These are phyloP conservation scores for Solanum peruvianum DNA, from an alignment of 257 asterid species.

Conservation along the genomic window DNA sequence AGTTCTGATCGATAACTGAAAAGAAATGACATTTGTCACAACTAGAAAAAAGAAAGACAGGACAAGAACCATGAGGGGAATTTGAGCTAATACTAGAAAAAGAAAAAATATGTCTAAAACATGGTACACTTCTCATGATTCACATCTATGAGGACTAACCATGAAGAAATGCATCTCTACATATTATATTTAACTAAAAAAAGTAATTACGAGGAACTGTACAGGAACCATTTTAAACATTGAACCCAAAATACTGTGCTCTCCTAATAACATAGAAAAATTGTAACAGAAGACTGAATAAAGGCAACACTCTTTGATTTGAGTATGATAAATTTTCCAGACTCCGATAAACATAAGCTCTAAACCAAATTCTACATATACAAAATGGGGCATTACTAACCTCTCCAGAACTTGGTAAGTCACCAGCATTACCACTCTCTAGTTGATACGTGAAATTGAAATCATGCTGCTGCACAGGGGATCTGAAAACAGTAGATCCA, in stretches of 20 bases:
- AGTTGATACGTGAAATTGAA: conserved; percentile 87
- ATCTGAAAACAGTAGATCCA: conserved; percentile 74
- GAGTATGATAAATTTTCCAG: background rate
- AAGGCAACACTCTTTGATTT: background rate
- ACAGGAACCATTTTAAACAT: background rate
- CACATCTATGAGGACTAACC: background rate
- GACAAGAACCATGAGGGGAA: background rate
- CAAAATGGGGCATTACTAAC: conserved; percentile 11
- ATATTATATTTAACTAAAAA: background rate
- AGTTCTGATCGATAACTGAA: background rate
- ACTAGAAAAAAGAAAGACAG: background rate
- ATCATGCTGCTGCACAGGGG: conserved; percentile 96
- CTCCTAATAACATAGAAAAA: background rate
- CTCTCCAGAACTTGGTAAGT: conserved; percentile 96
- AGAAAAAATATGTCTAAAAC: background rate
- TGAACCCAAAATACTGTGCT: background rate
- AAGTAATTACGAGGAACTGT: background rate
- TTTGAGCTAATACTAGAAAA: background rate
- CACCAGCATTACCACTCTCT: conserved; percentile 72
- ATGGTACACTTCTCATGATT: background rate
- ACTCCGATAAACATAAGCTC: background rate
- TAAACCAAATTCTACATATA: background rate
- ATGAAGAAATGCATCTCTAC: background rate
- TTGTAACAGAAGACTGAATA: background rate
- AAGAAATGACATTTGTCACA: background rate